Base-by-base conservation (phyloP, 345 rosid species). In the Salix caprea region DNA sequence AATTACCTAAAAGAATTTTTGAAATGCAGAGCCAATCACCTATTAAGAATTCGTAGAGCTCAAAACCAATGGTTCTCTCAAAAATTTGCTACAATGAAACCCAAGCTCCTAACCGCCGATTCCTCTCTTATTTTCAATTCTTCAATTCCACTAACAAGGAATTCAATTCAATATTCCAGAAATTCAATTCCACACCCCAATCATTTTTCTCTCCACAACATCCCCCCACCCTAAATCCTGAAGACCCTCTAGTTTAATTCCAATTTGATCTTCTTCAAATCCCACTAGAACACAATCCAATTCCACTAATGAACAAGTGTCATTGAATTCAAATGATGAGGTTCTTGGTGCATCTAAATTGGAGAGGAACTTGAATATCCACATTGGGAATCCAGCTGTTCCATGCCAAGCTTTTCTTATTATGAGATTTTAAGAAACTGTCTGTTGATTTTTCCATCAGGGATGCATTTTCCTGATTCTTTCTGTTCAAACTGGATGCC, bases 331-430 rank as follows among this genome's bases (percentile, higher is more conserved):
- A 72, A 28, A 28, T 28, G 48, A 78, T 11, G 67, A 71, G 23
- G 14, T 70, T 19, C 60, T 83, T 19, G 76, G 36, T 18, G 86
- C 74, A 44, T 86, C 81, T 70, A 76, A 71, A 32, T 79, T 82
- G 13, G 78, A 62, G 23, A 79, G 78, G 62, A 81, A 85, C 64
- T 88, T 85, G 84, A 87, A 76, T 61, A 80, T 87, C 61, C 86
- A 85, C 76, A 89, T 89, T 23, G 91, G 91, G 3, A 82, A 73
- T 65, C 86, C 94, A 30, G 61, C 71, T 44, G 84, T 86, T 72
- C 94, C 4, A 50, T 16, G 21, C 21, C 56, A 16, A 50, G 21
- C 56, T 28, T 28, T 50, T 50, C 21, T 50, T 15, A 16, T 50
- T 50, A 50, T 16, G 56, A 50, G 21, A 50, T 50, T 50, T 16